Base-by-base conservation (phyloP, 192 early-diverging fungal species). In the Funneliformis mosseae region DNA sequence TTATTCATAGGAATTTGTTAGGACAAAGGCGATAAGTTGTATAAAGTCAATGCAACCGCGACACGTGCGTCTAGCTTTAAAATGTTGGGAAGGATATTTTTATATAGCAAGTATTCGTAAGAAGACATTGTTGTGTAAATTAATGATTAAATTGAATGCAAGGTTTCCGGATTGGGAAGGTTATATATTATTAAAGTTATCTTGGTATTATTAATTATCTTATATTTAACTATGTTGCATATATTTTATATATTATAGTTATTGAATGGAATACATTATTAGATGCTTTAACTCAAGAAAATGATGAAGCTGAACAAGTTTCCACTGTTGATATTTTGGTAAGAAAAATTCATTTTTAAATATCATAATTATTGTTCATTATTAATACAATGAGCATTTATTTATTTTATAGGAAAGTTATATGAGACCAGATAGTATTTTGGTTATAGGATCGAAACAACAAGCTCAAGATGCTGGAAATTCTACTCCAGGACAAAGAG, bases 11-110 rank as follows among this genome's bases (percentile, higher is more conserved):
- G 90, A 89, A 79, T 81, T 84, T 74, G 88, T 89, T 4, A 83
- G 90, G 39, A 83, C 85, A 16, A 91, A 91, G 78, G 87, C 90
- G 10, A 84, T 78, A 41, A 81, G 88, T 1, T 82, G 86, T 41
- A 71, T 91, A 8, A 82, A 85, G 39, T 77, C 88, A 8, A 80
- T 91, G 43, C 85, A 87, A 63, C 84, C 86, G 1, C 76, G 84
- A 1, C 87, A 89, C 80, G 46, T 89, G 8, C 63, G 81, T 42
- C 85, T 88, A 42, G 88, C 88, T 0, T 83, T 91, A 48, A 86
- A 88, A 67, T 87, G 88, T 11, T 91, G 90, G 90, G 88, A 91
- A 71, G 84, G 84, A 16, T 84, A 89, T 77, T 91, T 91, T 74
- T 61, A 86, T 33, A 68, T 70, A 3, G 85, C 87, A 3, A 67